These are phyloP conservation scores for Echria macrotheca DNA, from an alignment of 495 filamentous ascomycete genomes.

Conservation along the genomic window DNA sequence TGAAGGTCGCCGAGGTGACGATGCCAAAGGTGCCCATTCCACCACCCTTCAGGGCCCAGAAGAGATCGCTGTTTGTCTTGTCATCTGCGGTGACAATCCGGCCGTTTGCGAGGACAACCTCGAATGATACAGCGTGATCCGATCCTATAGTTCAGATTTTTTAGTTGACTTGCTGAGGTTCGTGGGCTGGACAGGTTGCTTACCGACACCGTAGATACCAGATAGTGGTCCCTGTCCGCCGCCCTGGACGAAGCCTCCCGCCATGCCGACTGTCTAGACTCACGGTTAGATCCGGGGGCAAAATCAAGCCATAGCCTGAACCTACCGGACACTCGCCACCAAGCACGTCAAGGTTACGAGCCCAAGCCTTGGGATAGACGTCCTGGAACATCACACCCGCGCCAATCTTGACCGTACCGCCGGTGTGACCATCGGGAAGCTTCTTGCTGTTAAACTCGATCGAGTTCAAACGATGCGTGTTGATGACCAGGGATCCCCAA, in stretches of 20 bases:
- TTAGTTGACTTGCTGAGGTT: no score
- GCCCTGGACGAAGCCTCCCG: slow-evolving; percentile 37
- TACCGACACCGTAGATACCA: slow-evolving; percentile 36
- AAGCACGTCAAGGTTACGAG: slow-evolving; percentile 8
- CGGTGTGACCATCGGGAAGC: not conserved
- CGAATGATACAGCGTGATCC: slow-evolving; percentile 39
- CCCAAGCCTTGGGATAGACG: slow-evolving; percentile 30
- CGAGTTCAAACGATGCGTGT: slow-evolving; percentile 43
- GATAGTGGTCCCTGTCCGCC: slow-evolving; percentile 39
- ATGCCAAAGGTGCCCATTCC: slow-evolving; percentile 46
- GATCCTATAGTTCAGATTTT: no score
- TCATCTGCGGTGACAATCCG: slow-evolving; percentile 39
- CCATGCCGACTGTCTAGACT: slow-evolving; percentile 23
- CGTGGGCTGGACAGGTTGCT: no score
- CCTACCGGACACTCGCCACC: slow-evolving; percentile 35
- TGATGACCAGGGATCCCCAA: slow-evolving; percentile 38
- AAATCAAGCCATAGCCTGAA: not conserved
- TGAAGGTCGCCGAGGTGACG: slow-evolving; percentile 35
- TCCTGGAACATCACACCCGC: slow-evolving; percentile 21
- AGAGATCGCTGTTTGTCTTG: slow-evolving; percentile 38
- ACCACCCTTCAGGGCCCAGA: slow-evolving; percentile 40
- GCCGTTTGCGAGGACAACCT: slow-evolving; percentile 45
- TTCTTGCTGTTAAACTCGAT: slow-evolving; percentile 15
- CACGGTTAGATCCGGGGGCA: not conserved
- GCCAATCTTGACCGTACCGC: not conserved